Evolutionary conservation across 2,329 filamentous ascomycete species (phyloP).

Genomic region (Beauveria rudraprayagi): DNA sequence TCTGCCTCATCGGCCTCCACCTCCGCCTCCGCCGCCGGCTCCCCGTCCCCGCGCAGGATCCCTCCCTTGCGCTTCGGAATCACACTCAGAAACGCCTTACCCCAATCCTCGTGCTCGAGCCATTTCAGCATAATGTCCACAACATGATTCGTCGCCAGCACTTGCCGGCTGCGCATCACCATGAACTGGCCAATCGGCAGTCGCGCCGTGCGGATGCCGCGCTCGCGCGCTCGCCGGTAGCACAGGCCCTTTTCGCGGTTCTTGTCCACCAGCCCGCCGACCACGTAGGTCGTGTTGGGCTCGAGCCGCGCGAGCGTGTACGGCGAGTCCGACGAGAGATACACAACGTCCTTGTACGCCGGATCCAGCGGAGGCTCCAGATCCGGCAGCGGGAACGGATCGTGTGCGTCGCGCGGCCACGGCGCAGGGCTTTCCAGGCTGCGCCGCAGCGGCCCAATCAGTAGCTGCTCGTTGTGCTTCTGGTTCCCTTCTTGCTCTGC

Average conservation of each 20-base stretch:
- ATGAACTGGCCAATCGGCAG: constrained; percentile 94
- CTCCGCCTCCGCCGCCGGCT: constrained; percentile 15
- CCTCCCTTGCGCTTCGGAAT: constrained; percentile 89
- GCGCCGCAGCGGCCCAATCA: constrained; percentile 50
- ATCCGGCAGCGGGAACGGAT: constrained; percentile 26
- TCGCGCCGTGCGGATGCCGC: constrained; percentile 78
- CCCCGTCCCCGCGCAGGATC: constrained; percentile 43
- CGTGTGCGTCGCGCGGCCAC: constrained; percentile 24
- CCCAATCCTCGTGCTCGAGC: constrained; percentile 89
- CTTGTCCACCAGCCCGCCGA: constrained; percentile 91
- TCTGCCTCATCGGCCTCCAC: constrained; percentile 16
- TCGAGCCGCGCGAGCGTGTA: constrained; percentile 75
- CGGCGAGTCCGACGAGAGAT: constrained; percentile 86
- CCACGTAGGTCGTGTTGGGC: constrained; percentile 83
- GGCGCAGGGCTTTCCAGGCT: constrained; percentile 22
- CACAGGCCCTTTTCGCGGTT: constrained; percentile 95
- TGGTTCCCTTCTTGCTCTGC: neutral
- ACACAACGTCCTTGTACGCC: constrained; percentile 53
- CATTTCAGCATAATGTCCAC: constrained; percentile 93
- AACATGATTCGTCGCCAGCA: constrained; percentile 91
- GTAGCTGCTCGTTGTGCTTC: constrained; percentile 37
- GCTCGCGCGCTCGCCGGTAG: constrained; percentile 68
- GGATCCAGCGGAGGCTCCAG: constrained; percentile 25
- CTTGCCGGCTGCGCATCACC: constrained; percentile 76
- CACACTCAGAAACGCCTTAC: constrained; percentile 74